These are phyloP conservation scores for Lentinula aciculospora DNA, from an alignment of 768 basidiomycete species.

Conservation along the genomic window DNA sequence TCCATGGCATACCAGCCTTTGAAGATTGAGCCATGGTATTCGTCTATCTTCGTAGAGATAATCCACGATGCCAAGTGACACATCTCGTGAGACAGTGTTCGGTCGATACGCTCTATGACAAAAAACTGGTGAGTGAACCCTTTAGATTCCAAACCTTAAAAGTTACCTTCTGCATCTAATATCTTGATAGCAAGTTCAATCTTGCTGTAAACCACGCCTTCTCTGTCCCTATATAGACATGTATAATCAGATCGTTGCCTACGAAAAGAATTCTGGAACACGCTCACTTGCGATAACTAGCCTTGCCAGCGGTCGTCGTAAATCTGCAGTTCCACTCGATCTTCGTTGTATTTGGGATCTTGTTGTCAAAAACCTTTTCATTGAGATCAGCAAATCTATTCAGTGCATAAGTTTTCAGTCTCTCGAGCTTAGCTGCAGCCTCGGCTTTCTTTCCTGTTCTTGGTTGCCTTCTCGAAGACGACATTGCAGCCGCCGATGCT, in stretches of 20 bases:
- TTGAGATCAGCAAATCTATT: constrained; percentile 61
- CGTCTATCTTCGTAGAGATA: constrained; percentile 63
- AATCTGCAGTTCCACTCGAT: constrained; percentile 66
- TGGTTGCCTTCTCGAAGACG: constrained; percentile 16
- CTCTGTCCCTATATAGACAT: constrained; percentile 39
- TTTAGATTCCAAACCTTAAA: neutral
- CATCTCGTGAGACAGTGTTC: constrained; percentile 88
- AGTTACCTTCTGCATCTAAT: constrained; percentile 67
- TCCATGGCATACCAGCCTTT: constrained; percentile 53
- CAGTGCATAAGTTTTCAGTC: constrained; percentile 47
- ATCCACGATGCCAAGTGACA: constrained; percentile 88
- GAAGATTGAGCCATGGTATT: constrained; percentile 69
- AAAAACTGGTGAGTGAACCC: neutral
- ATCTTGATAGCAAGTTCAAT: constrained; percentile 85
- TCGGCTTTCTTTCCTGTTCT: constrained; percentile 34
- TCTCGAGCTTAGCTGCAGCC: constrained; percentile 35
- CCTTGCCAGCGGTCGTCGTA: constrained; percentile 64
- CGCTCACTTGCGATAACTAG: constrained; percentile 54
- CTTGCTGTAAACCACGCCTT: constrained; percentile 52
- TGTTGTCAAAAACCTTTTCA: constrained; percentile 43
- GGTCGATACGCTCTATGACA: constrained; percentile 66
- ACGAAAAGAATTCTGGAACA: neutral
- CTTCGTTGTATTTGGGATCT: constrained; percentile 47
- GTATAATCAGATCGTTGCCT: neutral
- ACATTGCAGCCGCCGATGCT: constrained; percentile 1